Base-by-base conservation (phyloP, 73 alveolate species). In the Stentor roeselii region DNA sequence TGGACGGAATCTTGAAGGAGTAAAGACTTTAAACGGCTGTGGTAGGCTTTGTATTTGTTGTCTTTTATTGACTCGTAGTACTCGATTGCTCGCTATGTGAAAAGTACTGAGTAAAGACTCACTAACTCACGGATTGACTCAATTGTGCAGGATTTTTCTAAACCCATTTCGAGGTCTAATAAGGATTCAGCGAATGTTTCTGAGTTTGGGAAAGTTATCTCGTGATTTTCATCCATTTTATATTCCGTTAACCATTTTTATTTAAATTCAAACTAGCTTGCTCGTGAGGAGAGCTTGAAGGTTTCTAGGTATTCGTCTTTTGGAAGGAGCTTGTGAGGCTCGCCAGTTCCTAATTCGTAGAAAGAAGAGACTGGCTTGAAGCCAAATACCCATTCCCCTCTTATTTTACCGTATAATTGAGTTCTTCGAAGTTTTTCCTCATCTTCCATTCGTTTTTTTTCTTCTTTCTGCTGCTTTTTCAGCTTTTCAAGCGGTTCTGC, bases 321-420 rank as follows among this genome's bases (percentile, higher is more conserved):
- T 30, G 80, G 80, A n/a, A 67, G 41, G 27, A 67, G 80, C 80
- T 67, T 67, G 41, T 67, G 80, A 67, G 80, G 50, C 80, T 67
- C 27, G 27, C 37, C 41, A 27, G 80, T 67, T n/a, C 80, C 80
- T 34, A 67, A 27, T 67, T 67, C 80, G 34, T 27, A n/a, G 34
- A 21, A 21, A 2, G 21, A 21, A 30, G 80, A 32, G 0, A 2
- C 34, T 2, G 80, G 80, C 0, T 67, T 67, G 41, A 67, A 67
- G 21, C 50, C 37, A 30, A 11, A 32, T 32, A 67, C 80, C 80
- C 80, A 67, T 67, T 67, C 80, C 1, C 41, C 41, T 21, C 80
- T n/a, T 2, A 40, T 21, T 21, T 21, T 32, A 1, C 0, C 37
- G 0, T 32, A 21, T 27, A 67, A 11, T 2, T 1, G 15, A 1